These are phyloP conservation scores for Nemania sp. DNA, from an alignment of 2,329 filamentous ascomycete species.

Conservation along the genomic window DNA sequence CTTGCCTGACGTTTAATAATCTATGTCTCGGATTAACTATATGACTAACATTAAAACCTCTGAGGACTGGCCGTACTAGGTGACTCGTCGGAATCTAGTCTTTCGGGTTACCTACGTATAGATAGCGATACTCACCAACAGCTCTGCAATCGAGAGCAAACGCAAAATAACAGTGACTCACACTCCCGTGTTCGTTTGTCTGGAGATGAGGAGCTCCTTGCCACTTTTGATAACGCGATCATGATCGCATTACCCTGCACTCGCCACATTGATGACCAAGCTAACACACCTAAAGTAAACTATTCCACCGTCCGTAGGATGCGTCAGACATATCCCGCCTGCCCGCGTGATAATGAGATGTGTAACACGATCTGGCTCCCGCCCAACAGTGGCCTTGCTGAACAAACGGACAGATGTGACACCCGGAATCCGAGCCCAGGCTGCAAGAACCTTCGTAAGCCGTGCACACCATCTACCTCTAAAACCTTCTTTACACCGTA, in stretches of 20 bases:
- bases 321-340: not conserved
- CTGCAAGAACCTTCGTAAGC: conserved; percentile 20
- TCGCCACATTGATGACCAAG: not conserved
- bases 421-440: conserved; percentile 9
- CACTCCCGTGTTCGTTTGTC: not conserved
- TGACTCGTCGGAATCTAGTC: not conserved
- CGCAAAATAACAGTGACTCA: conserved; percentile 19
- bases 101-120: not conserved
- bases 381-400: not conserved
- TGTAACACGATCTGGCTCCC: conserved; percentile 15
- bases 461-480: not conserved
- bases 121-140: not conserved
- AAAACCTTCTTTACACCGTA: not conserved
- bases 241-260: conserved; percentile 8
- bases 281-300: not conserved
- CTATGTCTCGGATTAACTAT: not conserved
- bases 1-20: no score
- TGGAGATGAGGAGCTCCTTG: not conserved
- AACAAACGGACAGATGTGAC: conserved; percentile 3
- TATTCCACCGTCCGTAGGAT: not conserved
- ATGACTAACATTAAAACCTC: not conserved
- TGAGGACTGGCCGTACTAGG: not conserved
- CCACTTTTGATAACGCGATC: not conserved
- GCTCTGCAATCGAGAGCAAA: not conserved
- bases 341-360: conserved; percentile 3